These are phyloP conservation scores for Aspergillus sp. DNA, from an alignment of 2,329 filamentous ascomycete genomes.

Conservation along the genomic window DNA sequence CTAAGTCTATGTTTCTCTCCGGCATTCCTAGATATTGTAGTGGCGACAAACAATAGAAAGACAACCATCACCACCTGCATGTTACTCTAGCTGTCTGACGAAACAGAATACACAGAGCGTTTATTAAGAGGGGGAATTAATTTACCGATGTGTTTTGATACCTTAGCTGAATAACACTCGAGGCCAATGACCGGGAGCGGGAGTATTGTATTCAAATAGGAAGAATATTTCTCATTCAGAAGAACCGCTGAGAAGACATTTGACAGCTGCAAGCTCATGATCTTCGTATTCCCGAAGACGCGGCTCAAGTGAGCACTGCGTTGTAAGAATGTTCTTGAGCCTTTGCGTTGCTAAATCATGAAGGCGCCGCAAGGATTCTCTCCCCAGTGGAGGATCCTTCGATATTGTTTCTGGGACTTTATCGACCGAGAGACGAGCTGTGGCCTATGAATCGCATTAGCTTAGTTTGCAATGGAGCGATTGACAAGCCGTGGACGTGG, in stretches of 20 bases:
- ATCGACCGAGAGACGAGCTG: slow-evolving; percentile 26
- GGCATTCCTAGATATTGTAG: too few species aligned
- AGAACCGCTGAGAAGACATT: slow-evolving; percentile 38
- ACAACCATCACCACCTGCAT: too few species aligned
- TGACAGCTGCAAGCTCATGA: slow-evolving; percentile 43
- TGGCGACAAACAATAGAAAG: too few species aligned
- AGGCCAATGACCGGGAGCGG: too few species aligned
- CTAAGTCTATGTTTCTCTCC: too few species aligned
- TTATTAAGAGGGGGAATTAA: too few species aligned
- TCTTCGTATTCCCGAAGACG: slow-evolving; percentile 33
- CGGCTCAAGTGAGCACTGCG: slow-evolving; percentile 27
- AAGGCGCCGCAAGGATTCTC: slow-evolving; percentile 31
- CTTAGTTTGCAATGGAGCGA: neutral
- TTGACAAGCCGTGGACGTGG: neutral
- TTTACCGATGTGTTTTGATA: too few species aligned
- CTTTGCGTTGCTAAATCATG: slow-evolving; percentile 37
- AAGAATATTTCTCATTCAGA: neutral
- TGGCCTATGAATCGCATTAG: slow-evolving; percentile 22
- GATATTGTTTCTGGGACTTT: slow-evolving; percentile 12
- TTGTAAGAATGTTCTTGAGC: slow-evolving; percentile 38
- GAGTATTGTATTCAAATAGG: too few species aligned
- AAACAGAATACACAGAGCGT: too few species aligned
- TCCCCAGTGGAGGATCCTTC: slow-evolving; percentile 17
- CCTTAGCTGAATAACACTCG: too few species aligned
- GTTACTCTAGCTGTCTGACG: too few species aligned